Conservation (phyloP, 2,329 filamentous ascomycete species). For the Xylogone sp. region DNA sequence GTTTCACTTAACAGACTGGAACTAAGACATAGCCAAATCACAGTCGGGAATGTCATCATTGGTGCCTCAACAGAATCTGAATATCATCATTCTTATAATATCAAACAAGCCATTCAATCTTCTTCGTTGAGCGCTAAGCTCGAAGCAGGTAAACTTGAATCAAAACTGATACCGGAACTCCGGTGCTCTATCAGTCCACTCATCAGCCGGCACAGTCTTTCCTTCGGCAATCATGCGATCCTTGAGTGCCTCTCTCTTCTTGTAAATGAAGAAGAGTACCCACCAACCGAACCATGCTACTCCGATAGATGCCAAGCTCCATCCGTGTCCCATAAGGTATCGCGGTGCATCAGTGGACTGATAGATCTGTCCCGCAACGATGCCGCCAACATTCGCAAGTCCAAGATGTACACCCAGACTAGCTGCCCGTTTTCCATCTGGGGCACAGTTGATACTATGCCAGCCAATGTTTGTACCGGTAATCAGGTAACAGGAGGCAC, state of each 20-base stretch:
- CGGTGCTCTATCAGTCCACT: slow-evolving; percentile 43
- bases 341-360: slow-evolving; percentile 27
- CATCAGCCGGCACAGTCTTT: slow-evolving; percentile 42
- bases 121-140: not conserved
- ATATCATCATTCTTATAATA: no score
- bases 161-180: slow-evolving; percentile 47
- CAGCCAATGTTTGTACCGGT: slow-evolving; percentile 12
- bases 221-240: slow-evolving; percentile 29
- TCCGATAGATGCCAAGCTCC: slow-evolving; percentile 15
- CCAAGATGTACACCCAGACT: slow-evolving; percentile 45
- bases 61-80: no score
- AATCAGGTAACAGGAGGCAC: not conserved
- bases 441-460: slow-evolving; percentile 11
- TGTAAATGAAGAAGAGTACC: slow-evolving; percentile 29
- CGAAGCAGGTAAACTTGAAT: not conserved
- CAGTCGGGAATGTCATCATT: no score
- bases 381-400: slow-evolving; percentile 41
- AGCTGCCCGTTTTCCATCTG: slow-evolving; percentile 46
- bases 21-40: no score
- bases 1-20: no score
- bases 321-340: slow-evolving; percentile 20
- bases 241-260: slow-evolving; percentile 26
- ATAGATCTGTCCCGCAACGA: slow-evolving; percentile 34
- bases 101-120: no score
- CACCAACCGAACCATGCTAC: slow-evolving; percentile 36